phyloP scores from a whole-genome alignment of 2,329 filamentous ascomycete genomes.

The Chaetomiaceae sp. region DNA sequence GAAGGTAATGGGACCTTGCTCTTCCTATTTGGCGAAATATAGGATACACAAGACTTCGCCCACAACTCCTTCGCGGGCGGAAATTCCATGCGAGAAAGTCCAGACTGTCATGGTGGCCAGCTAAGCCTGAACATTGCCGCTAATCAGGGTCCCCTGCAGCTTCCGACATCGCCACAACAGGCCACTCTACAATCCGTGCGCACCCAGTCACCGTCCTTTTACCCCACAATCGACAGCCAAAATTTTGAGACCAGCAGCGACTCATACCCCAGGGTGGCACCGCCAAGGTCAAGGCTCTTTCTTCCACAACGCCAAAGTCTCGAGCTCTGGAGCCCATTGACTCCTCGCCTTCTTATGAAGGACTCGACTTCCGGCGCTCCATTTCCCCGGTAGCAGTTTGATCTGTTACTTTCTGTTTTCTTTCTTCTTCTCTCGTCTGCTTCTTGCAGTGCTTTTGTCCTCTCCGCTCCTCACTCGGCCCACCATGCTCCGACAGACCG shows the following conservation, averaged over 20 bases:
- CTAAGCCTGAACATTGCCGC: neutral
- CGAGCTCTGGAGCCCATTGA: slow-evolving; percentile 17
- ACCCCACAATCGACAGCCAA: slow-evolving; percentile 24
- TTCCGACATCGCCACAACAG: slow-evolving; percentile 28
- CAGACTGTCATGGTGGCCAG: slow-evolving; percentile 9
- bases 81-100: neutral
- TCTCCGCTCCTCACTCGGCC: slow-evolving; percentile 19
- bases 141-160: slow-evolving; percentile 4
- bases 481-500: slow-evolving; percentile 48
- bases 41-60: no score
- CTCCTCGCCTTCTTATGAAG: slow-evolving; percentile 21
- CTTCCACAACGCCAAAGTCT: slow-evolving; percentile 4
- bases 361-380: neutral
- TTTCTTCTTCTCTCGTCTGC: slow-evolving; percentile 1
- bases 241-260: slow-evolving; percentile 21
- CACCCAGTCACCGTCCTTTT: neutral
- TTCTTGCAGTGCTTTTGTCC: slow-evolving; percentile 6
- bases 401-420: slow-evolving; percentile 16
- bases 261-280: slow-evolving; percentile 19
- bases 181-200: slow-evolving; percentile 21
- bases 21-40: neutral
- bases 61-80: neutral
- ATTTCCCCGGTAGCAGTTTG: slow-evolving; percentile 16
- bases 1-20: no score
- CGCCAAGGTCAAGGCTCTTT: slow-evolving; percentile 18